Base-by-base conservation (phyloP, 768 basidiomycete genomes). In the Leucocoprinus birnbaumii region DNA sequence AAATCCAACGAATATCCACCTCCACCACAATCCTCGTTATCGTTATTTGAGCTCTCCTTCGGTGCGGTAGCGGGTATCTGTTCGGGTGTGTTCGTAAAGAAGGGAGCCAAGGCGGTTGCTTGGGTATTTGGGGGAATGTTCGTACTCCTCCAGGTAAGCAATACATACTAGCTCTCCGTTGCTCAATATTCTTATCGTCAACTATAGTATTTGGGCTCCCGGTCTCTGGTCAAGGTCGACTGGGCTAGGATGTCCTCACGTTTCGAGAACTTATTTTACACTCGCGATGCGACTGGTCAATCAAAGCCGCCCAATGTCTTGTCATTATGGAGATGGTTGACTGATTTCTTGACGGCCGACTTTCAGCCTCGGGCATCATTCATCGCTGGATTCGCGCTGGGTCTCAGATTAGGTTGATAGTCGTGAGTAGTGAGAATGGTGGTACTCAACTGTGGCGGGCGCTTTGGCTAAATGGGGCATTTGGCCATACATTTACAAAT, bases 361-460 rank as follows among this genome's bases (percentile, higher is more conserved):
- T 95, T 98, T 70, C 95, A 94, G 64, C 89, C 87, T 42, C 74
- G 94, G 58, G 94, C 94, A 1, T 86, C 89, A 13, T 97, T 97
- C 71, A 62, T 94, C 31, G 92, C 85, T 3, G 95, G 95, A 8
- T 77, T 97, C 55, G 79, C 75, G 1, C 73, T 98, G 25, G 95
- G 95, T 9, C 62, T 98, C 47, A 78, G 94, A 48, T 68, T 97
- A 18, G 94, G 94, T 51, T 96, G 68, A 75, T 42, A 31, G 31
- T 26, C 10, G 31, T 42, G 18, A 22, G 13, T 44, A 7, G 5
- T 14, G 38, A 35, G 14, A 51, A 51, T 18, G 14, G n/a, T 40
- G n/a, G 10, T 48, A 18, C 22, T 19, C n/a, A n/a, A n/a, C n/a
- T n/a, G n/a, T n/a, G n/a, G n/a, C n/a, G n/a, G n/a, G n/a, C n/a